Evolutionary conservation across 495 filamentous ascomycete species (phyloP).

Genomic region (Hypoxylon rickii): DNA sequence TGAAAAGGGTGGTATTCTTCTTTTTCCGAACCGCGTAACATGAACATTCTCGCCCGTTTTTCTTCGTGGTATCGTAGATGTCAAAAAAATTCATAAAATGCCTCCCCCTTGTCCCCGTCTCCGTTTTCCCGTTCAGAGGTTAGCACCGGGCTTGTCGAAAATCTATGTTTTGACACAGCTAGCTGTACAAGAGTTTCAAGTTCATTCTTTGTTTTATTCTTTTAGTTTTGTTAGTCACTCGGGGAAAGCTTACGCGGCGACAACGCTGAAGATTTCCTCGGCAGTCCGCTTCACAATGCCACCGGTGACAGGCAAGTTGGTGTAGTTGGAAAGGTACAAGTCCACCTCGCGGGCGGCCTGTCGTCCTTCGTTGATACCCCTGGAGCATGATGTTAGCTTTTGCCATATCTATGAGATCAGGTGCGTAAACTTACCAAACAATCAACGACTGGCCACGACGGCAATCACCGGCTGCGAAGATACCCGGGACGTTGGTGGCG

Average conservation of each 20-base stretch:
- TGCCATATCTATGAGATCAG: background rate
- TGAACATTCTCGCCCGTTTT: constrained; percentile 9
- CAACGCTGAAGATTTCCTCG: constrained; percentile 60
- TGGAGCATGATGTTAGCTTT: constrained; percentile 46
- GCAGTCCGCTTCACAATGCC: constrained; percentile 89
- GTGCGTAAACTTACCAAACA: constrained; percentile 75
- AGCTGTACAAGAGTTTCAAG: constrained; percentile 14
- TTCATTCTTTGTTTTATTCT: constrained; percentile 1
- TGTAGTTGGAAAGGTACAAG: constrained; percentile 79
- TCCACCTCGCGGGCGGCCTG: constrained; percentile 94
- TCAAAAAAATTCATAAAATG: background rate
- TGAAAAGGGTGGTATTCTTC: background rate
- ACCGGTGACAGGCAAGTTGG: constrained; percentile 86
- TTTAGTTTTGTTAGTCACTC: constrained; percentile 6
- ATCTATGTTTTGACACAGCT: constrained; percentile 29
- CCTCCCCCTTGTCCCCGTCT: too few species aligned
- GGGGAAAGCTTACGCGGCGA: constrained; percentile 1
- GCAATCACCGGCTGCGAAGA: constrained; percentile 97
- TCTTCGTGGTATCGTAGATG: constrained; percentile 33
- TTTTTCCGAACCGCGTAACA: constrained; percentile 19
- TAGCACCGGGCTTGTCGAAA: constrained; percentile 29
- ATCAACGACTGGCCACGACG: constrained; percentile 95
- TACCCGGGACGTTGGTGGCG: constrained; percentile 81
- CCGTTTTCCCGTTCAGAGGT: background rate
- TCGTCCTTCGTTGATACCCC: constrained; percentile 98